Evolutionary conservation across 176 grass and related monocot genomes (phyloP).

Genomic region (Puccinellia tenuiflora): DNA sequence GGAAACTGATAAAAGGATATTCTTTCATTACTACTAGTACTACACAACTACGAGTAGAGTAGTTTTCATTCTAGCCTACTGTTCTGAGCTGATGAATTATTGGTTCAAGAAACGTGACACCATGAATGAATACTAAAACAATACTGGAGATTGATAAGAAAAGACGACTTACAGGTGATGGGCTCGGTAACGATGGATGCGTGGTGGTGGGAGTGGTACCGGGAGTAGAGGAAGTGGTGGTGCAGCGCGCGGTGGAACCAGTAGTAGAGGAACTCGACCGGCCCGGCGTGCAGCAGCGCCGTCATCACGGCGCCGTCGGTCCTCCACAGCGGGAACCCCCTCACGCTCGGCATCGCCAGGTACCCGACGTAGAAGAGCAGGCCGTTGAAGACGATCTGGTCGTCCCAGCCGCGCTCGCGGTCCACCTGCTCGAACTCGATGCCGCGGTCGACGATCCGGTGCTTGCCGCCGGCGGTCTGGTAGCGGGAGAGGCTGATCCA

Average conservation of each 20-base stretch:
- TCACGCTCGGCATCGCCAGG: conserved; percentile 12
- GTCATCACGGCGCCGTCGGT: conserved; percentile 45
- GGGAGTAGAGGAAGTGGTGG: conserved; percentile 91
- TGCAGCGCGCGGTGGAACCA: conserved; percentile 96
- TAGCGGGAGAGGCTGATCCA: conserved; percentile 81
- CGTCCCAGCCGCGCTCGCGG: conserved; percentile 83
- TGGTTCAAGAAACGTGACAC: not conserved
- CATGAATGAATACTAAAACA: not conserved
- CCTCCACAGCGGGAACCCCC: conserved; percentile 48
- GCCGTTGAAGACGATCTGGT: conserved; percentile 87
- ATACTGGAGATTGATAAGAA: not conserved
- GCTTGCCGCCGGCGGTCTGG: conserved; percentile 80
- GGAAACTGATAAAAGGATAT: not conserved
- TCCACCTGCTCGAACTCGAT: conserved; percentile 92
- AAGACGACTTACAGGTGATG: conserved; percentile 62
- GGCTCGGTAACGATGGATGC: conserved; percentile 88
- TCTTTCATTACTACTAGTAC: not conserved
- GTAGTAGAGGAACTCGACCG: conserved; percentile 97
- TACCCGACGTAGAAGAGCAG: conserved; percentile 51
- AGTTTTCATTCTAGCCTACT: not conserved
- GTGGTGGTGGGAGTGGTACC: conserved; percentile 89
- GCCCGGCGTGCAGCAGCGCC: conserved; percentile 55
- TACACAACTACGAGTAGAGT: too few relatives aligned
- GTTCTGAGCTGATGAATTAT: not conserved
- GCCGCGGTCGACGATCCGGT: conserved; percentile 72